Conservation (phyloP, 805 yeast genomes). For the Saccharomycopsis synnaedendra region DNA sequence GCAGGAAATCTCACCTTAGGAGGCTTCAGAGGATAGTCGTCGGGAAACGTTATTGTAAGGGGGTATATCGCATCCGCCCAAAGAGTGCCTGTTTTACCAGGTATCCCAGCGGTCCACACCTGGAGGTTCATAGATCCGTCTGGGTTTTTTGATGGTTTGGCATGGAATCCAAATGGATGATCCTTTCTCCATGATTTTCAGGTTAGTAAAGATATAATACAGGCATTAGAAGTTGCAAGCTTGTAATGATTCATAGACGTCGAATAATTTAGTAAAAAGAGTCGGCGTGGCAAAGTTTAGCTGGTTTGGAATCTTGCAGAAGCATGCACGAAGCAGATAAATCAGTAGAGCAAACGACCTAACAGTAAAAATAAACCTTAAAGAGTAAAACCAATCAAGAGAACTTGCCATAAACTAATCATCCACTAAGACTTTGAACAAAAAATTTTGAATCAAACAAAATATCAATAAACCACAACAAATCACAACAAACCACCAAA, state of each 20-base stretch:
- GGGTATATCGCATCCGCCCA: conserved; percentile 94
- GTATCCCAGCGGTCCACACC: conserved; percentile 91
- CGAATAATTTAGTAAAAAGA: conserved; percentile 1
- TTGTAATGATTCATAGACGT: not conserved
- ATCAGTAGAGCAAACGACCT: too few relatives aligned
- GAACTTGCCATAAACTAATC: too few relatives aligned
- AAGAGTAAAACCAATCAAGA: too few relatives aligned
- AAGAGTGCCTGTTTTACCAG: conserved; percentile 76
- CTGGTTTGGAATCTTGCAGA: too few relatives aligned
- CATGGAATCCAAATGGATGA: conserved; percentile 96
- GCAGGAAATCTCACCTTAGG: conserved; percentile 87
- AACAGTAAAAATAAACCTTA: too few relatives aligned
- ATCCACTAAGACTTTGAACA: too few relatives aligned
- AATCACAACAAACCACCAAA: too few relatives aligned
- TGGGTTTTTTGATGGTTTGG: conserved; percentile 69
- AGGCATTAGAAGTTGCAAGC: too few relatives aligned
- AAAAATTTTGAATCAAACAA: too few relatives aligned
- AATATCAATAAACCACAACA: too few relatives aligned
- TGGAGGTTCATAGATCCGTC: conserved; percentile 83
- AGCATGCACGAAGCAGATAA: too few relatives aligned
- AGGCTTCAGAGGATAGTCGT: conserved; percentile 93
- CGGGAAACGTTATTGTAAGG: conserved; percentile 69
- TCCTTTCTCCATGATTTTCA: conserved; percentile 97
- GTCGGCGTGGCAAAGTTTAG: not conserved
- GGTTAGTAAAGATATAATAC: not conserved